Base-by-base conservation (phyloP, 2,329 filamentous ascomycete species). In the Microdochium paspali region DNA sequence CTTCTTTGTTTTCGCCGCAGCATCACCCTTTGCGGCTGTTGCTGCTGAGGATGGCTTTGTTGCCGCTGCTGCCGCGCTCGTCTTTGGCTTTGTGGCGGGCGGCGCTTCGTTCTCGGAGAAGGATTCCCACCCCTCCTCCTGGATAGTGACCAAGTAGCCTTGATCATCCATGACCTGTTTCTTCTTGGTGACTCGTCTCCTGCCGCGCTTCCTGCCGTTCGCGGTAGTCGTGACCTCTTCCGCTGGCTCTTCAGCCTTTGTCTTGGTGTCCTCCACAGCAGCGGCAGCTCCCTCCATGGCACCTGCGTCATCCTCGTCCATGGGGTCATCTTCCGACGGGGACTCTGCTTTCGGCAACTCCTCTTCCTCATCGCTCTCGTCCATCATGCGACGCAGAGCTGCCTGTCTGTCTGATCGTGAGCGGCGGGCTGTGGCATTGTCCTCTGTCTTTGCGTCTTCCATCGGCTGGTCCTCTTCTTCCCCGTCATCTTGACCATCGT, bases 161-260 rank as follows among this genome's bases (percentile, higher is more conserved):
- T 64, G 56, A n/a, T 64, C 59, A 28, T 64, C 61, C 55, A 61
- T 58, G 30, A 61, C 53, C 48, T 63, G 61, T 54, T 62, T 62
- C 57, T 63, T 64, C 47, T 55, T 56, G 20, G 50, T 59, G 28
- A 64, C 56, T 9, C 60, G 58, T 44, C 61, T 58, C 40, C 58
- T 53, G 28, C 61, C 61, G 42, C 60, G 52, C n/a, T 58, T 56
- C 30, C 59, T 52, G 4, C 61, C 61, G 28, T 54, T 55, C 12
- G 51, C 51, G 25, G 50, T 50, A 47, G 58, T 61, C 13, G 60
- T 56, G 10, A 61, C 52, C 21, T 59, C 51, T 45, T 63, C 61
- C 1, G 54, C 54, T 21, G 56, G 56, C 42, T 59, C 60, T 31
- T 62, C 56, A 12, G 46, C 47, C 44, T 60, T 57, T 12, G 46